Conservation (phyloP, 225 moss, liverwort and hornwort species). For the Ulota crispa region DNA sequence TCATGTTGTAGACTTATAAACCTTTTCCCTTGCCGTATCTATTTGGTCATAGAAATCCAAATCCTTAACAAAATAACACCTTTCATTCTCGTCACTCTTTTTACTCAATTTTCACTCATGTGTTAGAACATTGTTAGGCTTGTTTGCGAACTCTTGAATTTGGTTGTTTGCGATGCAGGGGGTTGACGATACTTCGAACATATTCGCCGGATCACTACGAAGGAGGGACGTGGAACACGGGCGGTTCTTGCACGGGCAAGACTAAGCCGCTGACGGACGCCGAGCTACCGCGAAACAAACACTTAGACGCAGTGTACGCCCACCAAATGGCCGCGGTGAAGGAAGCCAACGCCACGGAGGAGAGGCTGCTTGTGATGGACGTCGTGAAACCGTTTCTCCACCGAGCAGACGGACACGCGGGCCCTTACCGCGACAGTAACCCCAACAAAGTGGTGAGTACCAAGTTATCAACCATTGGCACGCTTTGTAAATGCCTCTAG, state of each 20-base stretch:
- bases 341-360: conserved; percentile 28
- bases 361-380: conserved; percentile 61
- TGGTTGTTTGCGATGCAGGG: conserved; percentile 19
- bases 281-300: conserved; percentile 27
- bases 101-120: too few species aligned
- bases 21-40: too few species aligned
- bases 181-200: conserved; percentile 73
- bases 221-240: conserved; percentile 76
- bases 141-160: too few species aligned
- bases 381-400: conserved; percentile 52
- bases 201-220: conserved; percentile 88
- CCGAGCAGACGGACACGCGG: conserved; percentile 79
- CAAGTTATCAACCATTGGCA: too few species aligned
- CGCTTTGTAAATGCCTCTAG: too few species aligned
- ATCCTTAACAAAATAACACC: too few species aligned
- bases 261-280: conserved; percentile 40
- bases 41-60: too few species aligned
- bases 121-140: too few species aligned
- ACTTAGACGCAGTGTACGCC: conserved; percentile 36
- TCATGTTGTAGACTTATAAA: too few species aligned
- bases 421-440: conserved; percentile 69
- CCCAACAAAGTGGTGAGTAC: conserved; percentile 45
- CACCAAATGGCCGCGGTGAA: conserved; percentile 62
- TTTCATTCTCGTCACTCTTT: too few species aligned
- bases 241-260: conserved; percentile 92